Evolutionary conservation across 2,329 filamentous ascomycete species (phyloP).

Genomic region (Cladosporium sp.): DNA sequence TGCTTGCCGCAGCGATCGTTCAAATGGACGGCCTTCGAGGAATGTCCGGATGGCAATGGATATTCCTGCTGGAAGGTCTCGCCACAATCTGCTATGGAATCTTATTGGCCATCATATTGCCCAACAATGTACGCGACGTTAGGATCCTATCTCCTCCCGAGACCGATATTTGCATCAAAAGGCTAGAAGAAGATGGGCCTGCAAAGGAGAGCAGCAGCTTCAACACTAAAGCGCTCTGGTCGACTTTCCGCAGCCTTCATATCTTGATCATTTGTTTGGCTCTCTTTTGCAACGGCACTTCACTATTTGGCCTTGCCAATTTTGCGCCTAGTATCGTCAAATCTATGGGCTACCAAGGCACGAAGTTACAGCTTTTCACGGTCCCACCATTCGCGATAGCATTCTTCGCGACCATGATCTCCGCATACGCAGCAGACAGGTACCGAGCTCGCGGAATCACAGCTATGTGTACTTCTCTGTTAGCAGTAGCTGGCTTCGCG

Average conservation of each 20-base stretch:
- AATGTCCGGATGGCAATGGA: constrained; percentile 42
- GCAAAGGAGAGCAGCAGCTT: constrained; percentile 34
- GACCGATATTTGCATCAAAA: constrained; percentile 37
- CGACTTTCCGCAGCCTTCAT: constrained; percentile 30
- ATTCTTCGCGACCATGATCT: constrained; percentile 64
- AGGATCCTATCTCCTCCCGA: constrained; percentile 53
- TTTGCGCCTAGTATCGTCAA: constrained; percentile 30
- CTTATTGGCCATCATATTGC: constrained; percentile 49
- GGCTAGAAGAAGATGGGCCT: constrained; percentile 20
- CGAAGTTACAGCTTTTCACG: constrained; percentile 67
- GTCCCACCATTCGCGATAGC: constrained; percentile 75
- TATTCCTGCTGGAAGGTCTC: constrained; percentile 27
- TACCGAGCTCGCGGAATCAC: constrained; percentile 72
- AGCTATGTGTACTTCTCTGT: constrained; percentile 69
- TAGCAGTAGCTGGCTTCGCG: constrained; percentile 74
- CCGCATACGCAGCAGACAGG: constrained; percentile 76
- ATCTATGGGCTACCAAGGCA: constrained; percentile 55
- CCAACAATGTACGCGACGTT: constrained; percentile 59
- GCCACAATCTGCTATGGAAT: constrained; percentile 44
- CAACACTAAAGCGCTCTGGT: constrained; percentile 39
- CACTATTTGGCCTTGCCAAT: constrained; percentile 10
- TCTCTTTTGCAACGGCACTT: constrained; percentile 10
- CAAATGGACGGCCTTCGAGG: constrained; percentile 56
- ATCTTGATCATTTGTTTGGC: constrained; percentile 7
- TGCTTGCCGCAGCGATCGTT: constrained; percentile 56